Percentiles rank a stretch among this genome's conserved stretches.
Evolutionary conservation across 2,329 filamentous ascomycete species (phyloP).

Genomic region (Xylariales sp.): DNA sequence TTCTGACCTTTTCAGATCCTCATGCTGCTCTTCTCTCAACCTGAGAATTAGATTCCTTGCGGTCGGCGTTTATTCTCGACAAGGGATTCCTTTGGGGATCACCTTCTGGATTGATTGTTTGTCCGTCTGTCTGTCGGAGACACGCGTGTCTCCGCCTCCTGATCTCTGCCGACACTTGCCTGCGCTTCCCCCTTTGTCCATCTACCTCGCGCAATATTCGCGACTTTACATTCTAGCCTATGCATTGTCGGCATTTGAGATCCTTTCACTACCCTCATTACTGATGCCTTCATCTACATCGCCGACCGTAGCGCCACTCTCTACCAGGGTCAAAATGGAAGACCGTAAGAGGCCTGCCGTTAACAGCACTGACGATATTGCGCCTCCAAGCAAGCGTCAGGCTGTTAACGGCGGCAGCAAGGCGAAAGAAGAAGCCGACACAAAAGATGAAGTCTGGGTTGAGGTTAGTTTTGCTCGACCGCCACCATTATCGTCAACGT

Average conservation of each 20-base stretch:
- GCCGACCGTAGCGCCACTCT: constrained; percentile 76
- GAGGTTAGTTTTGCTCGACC: constrained; percentile 66
- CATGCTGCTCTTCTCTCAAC: constrained; percentile 7
- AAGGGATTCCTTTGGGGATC: constrained; percentile 39
- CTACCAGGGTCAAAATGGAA: constrained; percentile 95
- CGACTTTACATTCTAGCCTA: constrained; percentile 20
- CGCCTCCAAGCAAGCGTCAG: constrained; percentile 91
- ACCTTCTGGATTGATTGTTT: constrained; percentile 33
- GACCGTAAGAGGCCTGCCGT: constrained; percentile 96
- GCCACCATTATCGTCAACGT: constrained; percentile 36
- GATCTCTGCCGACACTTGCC: constrained; percentile 28
- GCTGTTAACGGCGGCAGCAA: constrained; percentile 82
- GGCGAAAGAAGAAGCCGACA: constrained; percentile 66
- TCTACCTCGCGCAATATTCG: constrained; percentile 22
- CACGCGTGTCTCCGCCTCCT: constrained; percentile 36
- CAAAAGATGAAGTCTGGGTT: constrained; percentile 71
- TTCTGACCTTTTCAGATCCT: constrained; percentile 12
- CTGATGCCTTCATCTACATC: constrained; percentile 90
- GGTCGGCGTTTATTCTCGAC: constrained; percentile 29
- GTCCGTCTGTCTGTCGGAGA: constrained; percentile 26
- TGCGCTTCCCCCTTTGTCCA: constrained; percentile 32
- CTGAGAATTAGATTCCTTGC: not conserved
- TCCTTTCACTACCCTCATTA: constrained; percentile 58
- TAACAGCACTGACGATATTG: constrained; percentile 81
- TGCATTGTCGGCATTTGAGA: constrained; percentile 36